Base-by-base conservation (phyloP, 495 filamentous ascomycete genomes). In the Amorphotheca resinae region DNA sequence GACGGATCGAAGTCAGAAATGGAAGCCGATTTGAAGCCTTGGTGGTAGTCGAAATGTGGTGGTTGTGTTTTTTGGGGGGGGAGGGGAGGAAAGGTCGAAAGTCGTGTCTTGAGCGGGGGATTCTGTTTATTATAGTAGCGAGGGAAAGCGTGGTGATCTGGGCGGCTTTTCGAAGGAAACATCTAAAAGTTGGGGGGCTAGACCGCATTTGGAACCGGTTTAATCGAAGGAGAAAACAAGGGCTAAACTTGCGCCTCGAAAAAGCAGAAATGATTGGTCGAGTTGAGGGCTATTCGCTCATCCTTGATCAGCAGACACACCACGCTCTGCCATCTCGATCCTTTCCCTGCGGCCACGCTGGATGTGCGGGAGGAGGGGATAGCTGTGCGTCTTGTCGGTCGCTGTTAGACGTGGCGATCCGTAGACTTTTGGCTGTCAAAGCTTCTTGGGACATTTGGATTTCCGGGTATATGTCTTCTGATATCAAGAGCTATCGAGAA, bases 71-170 rank as follows among this genome's bases (percentile, higher is more conserved):
- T 21, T 37, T 28, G 40, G 34, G 34, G 17, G 46, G 41, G 17
- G 31, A 33, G 23, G 41, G 43, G 23, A 26, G 34, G 38, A 44
- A 15, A 38, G 43, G 46, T 33, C 23, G 6, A 21, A 44, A 43
- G 43, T 22, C 18, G 39, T 43, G 46, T 38, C 32, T 34, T 31
- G 40, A 35, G 40, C 15, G 46, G 40, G 33, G 40, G 40, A 23
- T 15, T 22, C 34, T 41, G 30, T 37, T 43, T 17, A 20, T 43
- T 49, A 43, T 43, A 39, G 20, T 43, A 39, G 41, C 38, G 28
- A 38, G 33, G 45, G 21, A 28, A 31, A 16, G 15, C 17, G 15
- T 12, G 26, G 31, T 36, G 41, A 44, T 36, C 26, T 31, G 23
- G 17, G 32, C 4, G n/a, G 22, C 14, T 34, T 22, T 42, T 9